A percentile compares a stretch with the other conserved stretches of the same genome.
Conservation (phyloP, 2,329 filamentous ascomycete species). For the Fusarium musae region DNA sequence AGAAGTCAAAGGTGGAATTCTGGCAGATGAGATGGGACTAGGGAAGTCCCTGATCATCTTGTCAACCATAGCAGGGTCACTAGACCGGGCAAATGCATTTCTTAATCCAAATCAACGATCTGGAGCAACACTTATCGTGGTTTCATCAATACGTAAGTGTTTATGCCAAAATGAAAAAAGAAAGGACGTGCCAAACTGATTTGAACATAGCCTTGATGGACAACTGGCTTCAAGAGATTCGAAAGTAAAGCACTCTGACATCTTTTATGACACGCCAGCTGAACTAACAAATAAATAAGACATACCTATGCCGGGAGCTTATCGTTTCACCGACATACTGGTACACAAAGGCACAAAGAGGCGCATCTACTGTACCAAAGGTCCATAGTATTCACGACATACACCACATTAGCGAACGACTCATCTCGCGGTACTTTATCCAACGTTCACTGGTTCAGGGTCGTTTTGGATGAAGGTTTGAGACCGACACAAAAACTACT, state of each 20-base stretch:
- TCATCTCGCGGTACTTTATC: background rate
- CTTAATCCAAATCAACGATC: background rate
- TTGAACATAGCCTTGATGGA: no score
- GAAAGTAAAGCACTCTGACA: no score
- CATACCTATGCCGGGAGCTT: no score
- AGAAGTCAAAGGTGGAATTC: background rate
- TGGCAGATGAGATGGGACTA: background rate
- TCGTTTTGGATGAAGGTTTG: background rate
- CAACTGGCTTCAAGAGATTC: no score
- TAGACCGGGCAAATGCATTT: background rate
- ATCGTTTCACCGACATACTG: background rate
- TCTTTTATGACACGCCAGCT: no score
- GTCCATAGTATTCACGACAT: background rate
- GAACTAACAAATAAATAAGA: no score
- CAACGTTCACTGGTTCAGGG: background rate
- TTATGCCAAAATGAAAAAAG: no score
- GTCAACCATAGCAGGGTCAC: background rate
- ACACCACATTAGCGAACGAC: background rate
- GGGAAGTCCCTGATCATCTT: background rate
- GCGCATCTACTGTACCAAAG: background rate
- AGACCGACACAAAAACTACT: no score
- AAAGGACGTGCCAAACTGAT: no score
- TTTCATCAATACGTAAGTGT: background rate
- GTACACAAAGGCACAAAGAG: background rate
- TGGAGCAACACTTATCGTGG: fast-evolving